These are phyloP conservation scores for Phytophthora pini DNA, from an alignment of 352 stramenopile species.

Conservation along the genomic window DNA sequence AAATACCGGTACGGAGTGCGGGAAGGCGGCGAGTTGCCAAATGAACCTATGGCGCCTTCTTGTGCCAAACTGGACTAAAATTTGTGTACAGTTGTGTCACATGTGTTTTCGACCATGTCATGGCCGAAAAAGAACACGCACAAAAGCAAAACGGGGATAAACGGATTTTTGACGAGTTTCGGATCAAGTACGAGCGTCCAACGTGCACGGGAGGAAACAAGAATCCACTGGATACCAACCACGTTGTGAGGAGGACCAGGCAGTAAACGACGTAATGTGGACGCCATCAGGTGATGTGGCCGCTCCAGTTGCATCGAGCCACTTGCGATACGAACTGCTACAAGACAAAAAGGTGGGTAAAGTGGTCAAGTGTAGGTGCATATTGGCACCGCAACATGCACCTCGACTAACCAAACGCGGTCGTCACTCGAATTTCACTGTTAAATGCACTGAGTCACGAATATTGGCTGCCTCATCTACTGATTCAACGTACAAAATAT, in stretches of 20 bases:
- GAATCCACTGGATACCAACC: constrained; percentile 12
- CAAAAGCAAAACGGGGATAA: background rate
- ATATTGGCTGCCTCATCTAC: background rate
- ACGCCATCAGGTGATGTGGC: background rate
- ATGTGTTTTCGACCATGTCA: background rate
- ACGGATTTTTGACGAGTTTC: constrained; percentile 3
- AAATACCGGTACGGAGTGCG: background rate
- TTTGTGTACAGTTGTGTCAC: constrained; percentile 22
- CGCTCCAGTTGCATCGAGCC: too few species aligned
- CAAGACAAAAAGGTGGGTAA: too few species aligned
- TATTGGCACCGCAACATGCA: background rate
- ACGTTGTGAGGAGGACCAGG: background rate
- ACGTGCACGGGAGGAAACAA: background rate
- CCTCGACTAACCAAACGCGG: constrained; percentile 5
- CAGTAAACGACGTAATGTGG: background rate
- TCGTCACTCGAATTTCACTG: background rate
- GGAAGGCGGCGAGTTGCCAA: constrained; percentile 5
- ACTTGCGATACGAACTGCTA: too few species aligned
- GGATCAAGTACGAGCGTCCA: constrained; percentile 9
- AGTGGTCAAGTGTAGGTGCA: constrained; percentile 10
- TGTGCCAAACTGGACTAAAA: background rate
- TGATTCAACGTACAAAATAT: constrained; percentile 2
- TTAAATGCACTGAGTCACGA: too few species aligned
- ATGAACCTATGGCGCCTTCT: constrained; percentile 17
- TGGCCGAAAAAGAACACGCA: constrained; percentile 7